Evolutionary conservation across 192 early-diverging fungal genomes (phyloP), one percentile per base, ranked within the genome.

Genomic region (Coemansia sp.): DNA sequence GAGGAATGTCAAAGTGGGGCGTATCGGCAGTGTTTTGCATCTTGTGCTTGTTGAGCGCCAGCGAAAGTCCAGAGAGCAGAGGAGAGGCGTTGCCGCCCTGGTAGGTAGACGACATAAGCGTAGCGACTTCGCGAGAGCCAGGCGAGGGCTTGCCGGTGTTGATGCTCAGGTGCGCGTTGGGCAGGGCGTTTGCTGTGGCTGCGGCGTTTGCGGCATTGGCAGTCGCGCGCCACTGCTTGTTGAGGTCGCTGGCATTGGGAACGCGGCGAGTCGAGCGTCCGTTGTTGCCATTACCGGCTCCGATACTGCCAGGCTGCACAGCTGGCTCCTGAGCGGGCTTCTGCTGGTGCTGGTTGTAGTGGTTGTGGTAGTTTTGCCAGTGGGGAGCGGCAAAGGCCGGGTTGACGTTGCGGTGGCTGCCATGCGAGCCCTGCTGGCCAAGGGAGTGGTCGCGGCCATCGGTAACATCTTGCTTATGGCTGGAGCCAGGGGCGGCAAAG

Each of bases 161-260:
- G 53, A 60, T 68, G 11, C 64, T 59, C 11, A 69, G 59, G 39
- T 60, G n/a, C 22, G 44, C 40, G 58, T 44, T 34, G 55, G 64
- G 34, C 55, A 35, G 20, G 61, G 39, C 53, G 64, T 40, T 59
- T 27, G 65, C 16, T 27, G 55, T 20, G 20, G 61, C 62, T 37
- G 45, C 43, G 52, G 70, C 56, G 53, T 60, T 56, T 18, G 45
- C 35, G 50, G 70, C 56, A 53, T 60, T 56, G 30, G 53, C 68
- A 29, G 64, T 56, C 2, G 74, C 68, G 47, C 80, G 80, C 80
- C 80, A 82, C 55, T 76, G 80, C 71, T 76, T 74, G 78, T 67
- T 76, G 68, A 76, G 65, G 68, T 74, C 67, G 66, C 52, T 64
- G 34, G 74, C 66, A 59, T 82, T 82, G 59, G 80, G 73, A 30